These are phyloP conservation scores for Ustilago trichophora DNA, from an alignment of 1,284 basidiomycete genomes.

Conservation along the genomic window DNA sequence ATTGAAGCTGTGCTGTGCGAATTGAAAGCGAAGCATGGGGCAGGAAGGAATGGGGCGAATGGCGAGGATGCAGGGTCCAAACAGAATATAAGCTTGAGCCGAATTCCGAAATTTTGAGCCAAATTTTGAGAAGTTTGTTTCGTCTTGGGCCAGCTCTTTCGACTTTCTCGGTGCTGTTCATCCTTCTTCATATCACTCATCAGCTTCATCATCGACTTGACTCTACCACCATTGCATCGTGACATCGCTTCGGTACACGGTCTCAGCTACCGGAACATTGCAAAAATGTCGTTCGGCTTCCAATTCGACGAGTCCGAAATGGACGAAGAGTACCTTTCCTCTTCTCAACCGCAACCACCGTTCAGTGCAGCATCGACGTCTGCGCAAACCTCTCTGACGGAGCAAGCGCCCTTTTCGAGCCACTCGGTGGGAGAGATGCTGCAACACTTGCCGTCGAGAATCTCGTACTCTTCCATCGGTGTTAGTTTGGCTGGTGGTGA, in stretches of 20 bases:
- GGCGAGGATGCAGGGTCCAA: too few relatives aligned
- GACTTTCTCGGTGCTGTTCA: too few relatives aligned
- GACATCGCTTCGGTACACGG: too few relatives aligned
- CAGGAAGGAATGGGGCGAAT: too few relatives aligned
- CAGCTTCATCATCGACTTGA: neutral
- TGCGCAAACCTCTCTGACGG: neutral
- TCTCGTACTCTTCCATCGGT: constrained; percentile 45
- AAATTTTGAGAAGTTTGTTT: constrained; percentile 13
- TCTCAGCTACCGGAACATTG: too few relatives aligned
- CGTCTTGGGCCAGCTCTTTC: too few relatives aligned
- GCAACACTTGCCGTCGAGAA: constrained; percentile 32
- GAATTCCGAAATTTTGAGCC: constrained; percentile 17
- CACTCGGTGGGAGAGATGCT: constrained; percentile 25
- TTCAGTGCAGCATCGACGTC: constrained; percentile 3
- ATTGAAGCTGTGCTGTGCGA: too few relatives aligned
- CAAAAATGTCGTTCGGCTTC: constrained; percentile 46
- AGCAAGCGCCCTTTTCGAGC: constrained; percentile 11
- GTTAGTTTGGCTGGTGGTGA: neutral
- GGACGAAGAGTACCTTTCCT: constrained; percentile 43
- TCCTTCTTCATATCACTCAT: too few relatives aligned
- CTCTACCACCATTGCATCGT: too few relatives aligned
- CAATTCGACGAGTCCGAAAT: constrained; percentile 45
- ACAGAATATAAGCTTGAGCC: too few relatives aligned
- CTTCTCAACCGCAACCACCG: constrained; percentile 7
- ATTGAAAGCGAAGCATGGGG: too few relatives aligned